Evolutionary conservation across 1,284 basidiomycete genomes (phyloP).

Genomic region (Lentinus polychrous): DNA sequence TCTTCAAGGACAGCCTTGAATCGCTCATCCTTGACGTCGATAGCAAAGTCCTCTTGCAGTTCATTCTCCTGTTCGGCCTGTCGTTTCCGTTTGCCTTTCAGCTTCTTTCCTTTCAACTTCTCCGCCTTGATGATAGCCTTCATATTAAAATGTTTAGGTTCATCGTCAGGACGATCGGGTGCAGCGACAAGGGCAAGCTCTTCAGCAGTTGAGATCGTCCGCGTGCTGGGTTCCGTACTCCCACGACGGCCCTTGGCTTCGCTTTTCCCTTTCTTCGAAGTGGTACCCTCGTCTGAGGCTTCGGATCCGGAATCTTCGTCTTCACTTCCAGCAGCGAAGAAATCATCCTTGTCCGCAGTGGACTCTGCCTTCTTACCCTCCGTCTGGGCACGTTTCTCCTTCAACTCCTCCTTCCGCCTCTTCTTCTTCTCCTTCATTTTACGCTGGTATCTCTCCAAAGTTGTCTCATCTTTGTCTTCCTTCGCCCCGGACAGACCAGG

Average conservation of each 20-base stretch:
- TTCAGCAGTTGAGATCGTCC: constrained; percentile 39
- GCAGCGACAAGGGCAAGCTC: constrained; percentile 63
- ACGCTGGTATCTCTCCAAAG: constrained; percentile 77
- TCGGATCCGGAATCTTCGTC: constrained; percentile 34
- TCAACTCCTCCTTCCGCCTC: constrained; percentile 65
- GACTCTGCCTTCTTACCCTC: constrained; percentile 19
- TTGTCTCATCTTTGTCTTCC: constrained; percentile 67
- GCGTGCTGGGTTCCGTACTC: constrained; percentile 10
- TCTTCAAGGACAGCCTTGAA: constrained; percentile 89
- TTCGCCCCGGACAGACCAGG: constrained; percentile 66
- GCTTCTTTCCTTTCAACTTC: constrained; percentile 52
- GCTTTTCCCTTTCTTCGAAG: constrained; percentile 24
- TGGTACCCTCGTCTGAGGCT: constrained; percentile 14
- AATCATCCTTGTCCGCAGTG: constrained; percentile 48
- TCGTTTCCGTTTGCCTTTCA: constrained; percentile 39
- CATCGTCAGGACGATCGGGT: constrained; percentile 46
- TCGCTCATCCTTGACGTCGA: constrained; percentile 84
- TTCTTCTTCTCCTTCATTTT: constrained; percentile 85
- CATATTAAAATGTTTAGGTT: constrained; percentile 85
- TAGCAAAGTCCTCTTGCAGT: constrained; percentile 71
- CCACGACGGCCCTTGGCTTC: constrained; percentile 12
- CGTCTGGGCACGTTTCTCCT: constrained; percentile 27
- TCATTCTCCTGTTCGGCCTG: constrained; percentile 47
- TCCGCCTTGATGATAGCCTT: constrained; percentile 86
- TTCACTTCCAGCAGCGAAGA: constrained; percentile 54